Evolutionary conservation across 208 protist species (phyloP).

Genomic region (Leptomonas pyrrhocoris): DNA sequence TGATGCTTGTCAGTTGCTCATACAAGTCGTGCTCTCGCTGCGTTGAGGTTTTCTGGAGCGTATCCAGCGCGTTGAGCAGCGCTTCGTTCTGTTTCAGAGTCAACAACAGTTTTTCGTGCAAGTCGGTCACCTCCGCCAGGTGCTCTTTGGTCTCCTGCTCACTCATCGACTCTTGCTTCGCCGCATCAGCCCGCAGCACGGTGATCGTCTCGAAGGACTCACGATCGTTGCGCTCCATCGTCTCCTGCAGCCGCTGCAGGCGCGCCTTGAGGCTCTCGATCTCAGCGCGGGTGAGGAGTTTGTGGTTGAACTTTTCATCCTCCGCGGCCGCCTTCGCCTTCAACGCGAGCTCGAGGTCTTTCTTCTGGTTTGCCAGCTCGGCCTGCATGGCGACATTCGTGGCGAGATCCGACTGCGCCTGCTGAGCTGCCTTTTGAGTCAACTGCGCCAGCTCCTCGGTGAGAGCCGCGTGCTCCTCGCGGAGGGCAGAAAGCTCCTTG

Average conservation of each 20-base stretch:
- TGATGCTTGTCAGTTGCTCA: constrained; percentile 83
- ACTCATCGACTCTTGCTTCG: constrained; percentile 44
- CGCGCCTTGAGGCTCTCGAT: constrained; percentile 79
- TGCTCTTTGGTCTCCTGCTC: constrained; percentile 31
- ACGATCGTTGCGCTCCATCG: constrained; percentile 73
- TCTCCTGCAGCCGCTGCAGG: constrained; percentile 79
- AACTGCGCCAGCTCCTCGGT: constrained; percentile 44
- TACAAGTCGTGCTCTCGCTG: constrained; percentile 57
- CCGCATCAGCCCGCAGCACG: constrained; percentile 62
- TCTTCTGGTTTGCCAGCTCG: constrained; percentile 75
- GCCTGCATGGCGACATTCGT: constrained; percentile 71
- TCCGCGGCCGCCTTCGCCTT: constrained; percentile 53
- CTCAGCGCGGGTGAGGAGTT: constrained; percentile 68
- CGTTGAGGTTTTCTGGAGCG: constrained; percentile 36
- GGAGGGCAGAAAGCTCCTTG: constrained; percentile 25
- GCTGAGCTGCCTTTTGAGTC: constrained; percentile 45
- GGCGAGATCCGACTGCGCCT: constrained; percentile 82
- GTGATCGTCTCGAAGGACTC: constrained; percentile 76
- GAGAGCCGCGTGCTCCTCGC: constrained; percentile 38
- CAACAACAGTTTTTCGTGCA: constrained; percentile 36
- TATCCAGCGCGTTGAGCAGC: constrained; percentile 28
- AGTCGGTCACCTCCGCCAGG: constrained; percentile 24
- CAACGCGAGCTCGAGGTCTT: constrained; percentile 49
- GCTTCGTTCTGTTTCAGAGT: constrained; percentile 28
- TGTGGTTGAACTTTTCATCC: constrained; percentile 71